These are phyloP conservation scores for Aethionema arabicum DNA, from an alignment of 345 rosid species.

Conservation along the genomic window DNA sequence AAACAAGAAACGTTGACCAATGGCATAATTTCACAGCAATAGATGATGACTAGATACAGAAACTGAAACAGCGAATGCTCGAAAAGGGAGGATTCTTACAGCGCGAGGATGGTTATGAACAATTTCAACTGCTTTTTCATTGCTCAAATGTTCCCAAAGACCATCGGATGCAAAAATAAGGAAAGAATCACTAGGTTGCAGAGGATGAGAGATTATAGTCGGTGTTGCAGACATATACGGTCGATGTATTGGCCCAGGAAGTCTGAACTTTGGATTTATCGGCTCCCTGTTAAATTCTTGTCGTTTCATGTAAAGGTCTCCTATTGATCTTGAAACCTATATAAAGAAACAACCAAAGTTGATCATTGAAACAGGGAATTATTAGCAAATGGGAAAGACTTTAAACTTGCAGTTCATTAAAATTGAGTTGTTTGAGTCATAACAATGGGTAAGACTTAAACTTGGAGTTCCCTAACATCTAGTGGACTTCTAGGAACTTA, in stretches of 20 bases:
- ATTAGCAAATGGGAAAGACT: neutral
- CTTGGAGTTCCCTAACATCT: no score
- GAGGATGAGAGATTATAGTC: conserved; percentile 55
- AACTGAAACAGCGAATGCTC: no score
- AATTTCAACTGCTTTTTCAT: conserved; percentile 86
- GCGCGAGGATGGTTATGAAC: conserved; percentile 68
- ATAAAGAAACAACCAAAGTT: conserved; percentile 24
- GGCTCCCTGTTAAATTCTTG: conserved; percentile 63
- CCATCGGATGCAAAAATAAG: conserved; percentile 97
- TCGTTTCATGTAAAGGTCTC: conserved; percentile 84
- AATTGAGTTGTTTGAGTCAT: no score
- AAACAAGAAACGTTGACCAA: no score
- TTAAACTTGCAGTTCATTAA: no score
- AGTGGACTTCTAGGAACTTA: no score
- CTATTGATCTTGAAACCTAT: conserved; percentile 88
- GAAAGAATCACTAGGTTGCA: conserved; percentile 82
- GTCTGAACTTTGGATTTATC: conserved; percentile 63
- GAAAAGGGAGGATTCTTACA: conserved; percentile 48
- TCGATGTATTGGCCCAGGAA: conserved; percentile 72
- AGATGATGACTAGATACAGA: no score
- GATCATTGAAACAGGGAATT: neutral
- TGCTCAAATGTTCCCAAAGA: conserved; percentile 91
- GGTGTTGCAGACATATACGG: conserved; percentile 79
- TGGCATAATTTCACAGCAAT: no score
- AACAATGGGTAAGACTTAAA: no score